Base-by-base conservation (phyloP, 306 rosid species). In the Glycine latifolia region DNA sequence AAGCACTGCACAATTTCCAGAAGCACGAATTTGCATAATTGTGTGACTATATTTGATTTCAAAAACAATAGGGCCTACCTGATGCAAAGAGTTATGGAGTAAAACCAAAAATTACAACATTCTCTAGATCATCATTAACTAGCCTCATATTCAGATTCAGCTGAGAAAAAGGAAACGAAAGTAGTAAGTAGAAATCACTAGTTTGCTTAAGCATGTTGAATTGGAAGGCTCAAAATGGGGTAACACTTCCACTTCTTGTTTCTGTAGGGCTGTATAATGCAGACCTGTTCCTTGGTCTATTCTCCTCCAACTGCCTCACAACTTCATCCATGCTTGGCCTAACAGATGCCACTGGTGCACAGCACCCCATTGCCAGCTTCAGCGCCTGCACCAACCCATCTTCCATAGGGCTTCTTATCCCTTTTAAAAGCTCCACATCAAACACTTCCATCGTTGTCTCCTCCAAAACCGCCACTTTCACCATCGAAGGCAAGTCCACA, bases 321-420 rank as follows among this genome's bases (percentile, higher is more conserved):
- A 96, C 94, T 85, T 96, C 99, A 4, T 95, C 97, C 97, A 95
- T 95, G 87, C 89, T 83, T 2, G 99, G 99, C 82, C 99, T 92
- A 59, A 96, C 98, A 0, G 98, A 78, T 48, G 94, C 92, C 78
- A 96, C 98, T 3, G 99, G 99, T 46, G 99, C 98, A 77, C 99
- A 96, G 79, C 99, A 96, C 8, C 99, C 99, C 99, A 96, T 96
- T 60, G 98, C 99, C 14, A 96, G 91, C 86, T 93, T 96, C 89
- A 96, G 74, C 13, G 97, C 97, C 48, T 96, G 98, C 55, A 96
- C 81, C 86, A 96, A 71, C 15, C 99, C 99, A 54, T 96, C 99
- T 79, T 96, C 99, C 98, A 94, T 96, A 2, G 97, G 97, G 77
- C 90, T 96, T 61, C 97, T 92, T 58, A 94, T 89, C 79, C 98